Conservation (phyloP, 192 early-diverging fungal species). For the Entomortierella parvispora region DNA sequence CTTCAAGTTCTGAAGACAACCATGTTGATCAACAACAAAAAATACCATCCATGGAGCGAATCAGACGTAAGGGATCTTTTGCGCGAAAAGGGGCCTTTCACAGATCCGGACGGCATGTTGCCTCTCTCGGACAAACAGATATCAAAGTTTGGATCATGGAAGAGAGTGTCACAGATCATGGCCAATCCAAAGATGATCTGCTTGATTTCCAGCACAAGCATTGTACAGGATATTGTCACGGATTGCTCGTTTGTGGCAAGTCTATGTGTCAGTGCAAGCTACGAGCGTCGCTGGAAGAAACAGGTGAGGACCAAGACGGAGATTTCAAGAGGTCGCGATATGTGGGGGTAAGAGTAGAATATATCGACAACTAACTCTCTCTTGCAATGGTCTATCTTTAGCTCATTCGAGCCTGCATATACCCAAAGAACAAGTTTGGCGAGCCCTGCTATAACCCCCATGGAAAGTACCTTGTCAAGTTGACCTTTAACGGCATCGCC, state of each 20-base stretch:
- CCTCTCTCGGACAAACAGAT: constrained; percentile 79
- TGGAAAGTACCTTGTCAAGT: constrained; percentile 90
- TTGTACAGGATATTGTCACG: constrained; percentile 89
- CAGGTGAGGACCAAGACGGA: constrained; percentile 62
- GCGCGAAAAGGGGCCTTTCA: constrained; percentile 40
- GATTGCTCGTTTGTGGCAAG: constrained; percentile 98
- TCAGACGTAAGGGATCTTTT: constrained; percentile 28
- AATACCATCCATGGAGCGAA: constrained; percentile 22
- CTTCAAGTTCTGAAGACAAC: constrained; percentile 44
- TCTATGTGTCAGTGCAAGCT: constrained; percentile 84
- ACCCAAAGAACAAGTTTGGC: constrained; percentile 79
- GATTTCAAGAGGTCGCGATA: too few relatives aligned
- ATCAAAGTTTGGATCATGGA: constrained; percentile 82
- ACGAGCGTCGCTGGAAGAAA: constrained; percentile 77
- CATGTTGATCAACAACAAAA: constrained; percentile 52
- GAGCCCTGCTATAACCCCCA: constrained; percentile 83
- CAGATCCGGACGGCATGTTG: constrained; percentile 84
- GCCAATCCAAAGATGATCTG: constrained; percentile 73
- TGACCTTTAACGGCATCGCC: constrained; percentile 87
- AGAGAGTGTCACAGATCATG: constrained; percentile 81
- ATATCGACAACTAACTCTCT: too few relatives aligned
- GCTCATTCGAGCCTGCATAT: constrained; percentile 88
- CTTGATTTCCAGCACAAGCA: constrained; percentile 71
- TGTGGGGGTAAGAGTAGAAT: too few relatives aligned
- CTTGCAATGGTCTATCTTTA: too few relatives aligned